These are phyloP conservation scores for Amanita rimosa DNA, from an alignment of 768 basidiomycete genomes.

Conservation along the genomic window DNA sequence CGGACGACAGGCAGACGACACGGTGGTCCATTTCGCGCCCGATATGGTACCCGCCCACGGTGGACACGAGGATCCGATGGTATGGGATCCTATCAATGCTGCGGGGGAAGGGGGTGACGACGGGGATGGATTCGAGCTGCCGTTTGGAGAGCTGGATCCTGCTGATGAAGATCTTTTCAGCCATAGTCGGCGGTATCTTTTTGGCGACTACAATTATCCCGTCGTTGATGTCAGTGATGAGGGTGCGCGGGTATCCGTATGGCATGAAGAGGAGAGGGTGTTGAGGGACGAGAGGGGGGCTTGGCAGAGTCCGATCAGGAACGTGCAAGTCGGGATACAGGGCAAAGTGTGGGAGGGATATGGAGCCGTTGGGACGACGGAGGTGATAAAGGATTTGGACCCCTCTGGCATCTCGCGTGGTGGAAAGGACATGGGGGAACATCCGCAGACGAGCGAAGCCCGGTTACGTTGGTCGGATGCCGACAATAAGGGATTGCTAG, in stretches of 20 bases:
- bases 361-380: slow-evolving; percentile 36
- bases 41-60: slow-evolving; percentile 35
- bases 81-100: slow-evolving; percentile 19
- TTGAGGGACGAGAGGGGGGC: slow-evolving; percentile 64
- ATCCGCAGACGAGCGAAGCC: background rate
- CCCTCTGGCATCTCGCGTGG: background rate
- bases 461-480: slow-evolving; percentile 8
- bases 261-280: slow-evolving; percentile 82
- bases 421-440: slow-evolving; percentile 10
- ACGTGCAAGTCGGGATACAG: slow-evolving; percentile 27
- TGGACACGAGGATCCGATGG: slow-evolving; percentile 16
- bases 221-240: slow-evolving; percentile 83
- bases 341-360: slow-evolving; percentile 40
- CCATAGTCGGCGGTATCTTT: slow-evolving; percentile 70
- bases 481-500: slow-evolving; percentile 4
- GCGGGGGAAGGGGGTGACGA: slow-evolving; percentile 5
- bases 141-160: slow-evolving; percentile 59
- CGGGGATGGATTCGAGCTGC: slow-evolving; percentile 43
- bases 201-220: slow-evolving; percentile 88
- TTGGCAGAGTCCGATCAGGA: slow-evolving; percentile 52
- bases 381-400: slow-evolving; percentile 3
- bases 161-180: slow-evolving; percentile 69
- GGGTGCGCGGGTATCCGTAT: slow-evolving; percentile 47
- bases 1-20: slow-evolving; percentile 44
- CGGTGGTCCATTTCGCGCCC: slow-evolving; percentile 48